phyloP scores from a whole-genome alignment of 306 rosid genomes.

The Dicorynia guianensis region DNA sequence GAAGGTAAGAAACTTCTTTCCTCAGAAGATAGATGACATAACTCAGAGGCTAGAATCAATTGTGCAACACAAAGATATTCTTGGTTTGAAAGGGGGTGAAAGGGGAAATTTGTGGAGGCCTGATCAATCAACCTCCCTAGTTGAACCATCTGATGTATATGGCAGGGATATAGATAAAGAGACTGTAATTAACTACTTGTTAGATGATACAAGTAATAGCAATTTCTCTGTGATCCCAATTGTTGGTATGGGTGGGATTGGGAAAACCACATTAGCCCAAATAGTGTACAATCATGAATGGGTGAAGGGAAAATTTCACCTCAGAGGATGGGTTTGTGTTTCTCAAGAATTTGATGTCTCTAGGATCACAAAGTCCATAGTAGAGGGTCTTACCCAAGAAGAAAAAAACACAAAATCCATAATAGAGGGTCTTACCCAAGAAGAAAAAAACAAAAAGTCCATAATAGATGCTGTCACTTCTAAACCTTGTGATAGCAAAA shows the following conservation, averaged over 20 bases:
- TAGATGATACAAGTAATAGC: background rate
- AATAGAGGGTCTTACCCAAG: too few relatives aligned
- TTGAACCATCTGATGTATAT: background rate
- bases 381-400: too few relatives aligned
- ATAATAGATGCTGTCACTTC: background rate
- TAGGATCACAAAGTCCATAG: background rate
- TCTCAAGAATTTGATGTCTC: constrained; percentile 21
- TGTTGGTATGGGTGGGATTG: constrained; percentile 41
- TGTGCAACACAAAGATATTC: background rate
- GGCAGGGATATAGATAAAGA: constrained; percentile 31
- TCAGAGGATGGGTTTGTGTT: constrained; percentile 33
- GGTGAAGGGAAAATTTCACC: background rate
- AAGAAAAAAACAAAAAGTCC: background rate
- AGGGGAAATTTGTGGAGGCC: background rate
- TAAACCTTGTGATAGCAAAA: background rate
- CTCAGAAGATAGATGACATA: background rate
- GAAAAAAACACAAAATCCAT: too few relatives aligned
- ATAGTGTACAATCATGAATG: background rate
- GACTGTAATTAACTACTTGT: background rate
- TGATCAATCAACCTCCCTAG: constrained; percentile 32
- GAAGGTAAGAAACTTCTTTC: background rate
- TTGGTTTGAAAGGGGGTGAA: background rate
- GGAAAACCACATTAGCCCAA: constrained; percentile 37
- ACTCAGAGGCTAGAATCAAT: background rate
- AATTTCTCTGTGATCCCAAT: constrained; percentile 22